Conservation (phyloP, 768 basidiomycete species). For the Termitomyces sp. region DNA sequence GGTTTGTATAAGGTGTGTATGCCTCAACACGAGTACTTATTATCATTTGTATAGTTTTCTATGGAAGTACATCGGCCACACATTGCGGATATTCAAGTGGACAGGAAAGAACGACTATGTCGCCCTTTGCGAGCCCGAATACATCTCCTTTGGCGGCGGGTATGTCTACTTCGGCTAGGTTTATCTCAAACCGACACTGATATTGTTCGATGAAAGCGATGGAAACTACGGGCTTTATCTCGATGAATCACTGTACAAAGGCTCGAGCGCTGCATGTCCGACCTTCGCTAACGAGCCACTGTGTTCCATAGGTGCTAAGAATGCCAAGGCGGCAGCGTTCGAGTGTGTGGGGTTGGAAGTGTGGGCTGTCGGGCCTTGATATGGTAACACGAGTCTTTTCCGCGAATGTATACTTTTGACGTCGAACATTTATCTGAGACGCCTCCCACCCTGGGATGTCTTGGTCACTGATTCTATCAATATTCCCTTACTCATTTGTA, state of each 20-base stretch:
- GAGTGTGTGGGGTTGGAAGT: conserved; percentile 92
- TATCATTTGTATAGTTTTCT: conserved; percentile 51
- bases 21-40: not conserved
- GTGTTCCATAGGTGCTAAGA: conserved; percentile 45
- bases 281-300: conserved; percentile 86
- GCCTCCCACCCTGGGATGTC: no score
- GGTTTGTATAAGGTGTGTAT: conserved; percentile 37
- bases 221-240: conserved; percentile 88
- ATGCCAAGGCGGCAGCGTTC: conserved; percentile 56
- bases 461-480: no score
- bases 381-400: not conserved
- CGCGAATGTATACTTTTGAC: not conserved
- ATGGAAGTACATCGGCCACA: conserved; percentile 53
- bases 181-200: not conserved
- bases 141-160: conserved; percentile 91
- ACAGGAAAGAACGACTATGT: conserved; percentile 91
- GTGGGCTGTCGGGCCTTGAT: conserved; percentile 65
- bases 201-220: conserved; percentile 42
- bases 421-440: not conserved
- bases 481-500: no score
- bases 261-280: conserved; percentile 78
- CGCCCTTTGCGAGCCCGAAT: conserved; percentile 74
- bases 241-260: conserved; percentile 73
- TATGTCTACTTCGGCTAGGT: conserved; percentile 28
- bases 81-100: conserved; percentile 66